Percentiles rank a stretch among this genome's conserved stretches.
Evolutionary conservation across 116 monocot genomes (phyloP).

Genomic region (Trichopus zeylanicus): DNA sequence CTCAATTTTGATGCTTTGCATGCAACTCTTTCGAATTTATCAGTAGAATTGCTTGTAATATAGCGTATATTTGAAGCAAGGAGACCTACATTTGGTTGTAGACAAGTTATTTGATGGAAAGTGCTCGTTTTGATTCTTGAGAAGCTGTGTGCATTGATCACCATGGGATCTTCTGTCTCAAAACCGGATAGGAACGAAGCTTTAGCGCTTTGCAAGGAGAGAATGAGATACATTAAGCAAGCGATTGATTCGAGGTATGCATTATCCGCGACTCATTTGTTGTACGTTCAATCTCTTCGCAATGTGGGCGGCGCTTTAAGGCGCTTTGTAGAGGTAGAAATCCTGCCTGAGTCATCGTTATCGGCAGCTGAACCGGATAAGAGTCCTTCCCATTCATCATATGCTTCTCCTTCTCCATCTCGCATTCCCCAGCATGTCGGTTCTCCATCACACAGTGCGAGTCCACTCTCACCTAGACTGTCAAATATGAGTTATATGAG

Average conservation of each 20-base stretch:
- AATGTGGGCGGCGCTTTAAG: conserved; percentile 50
- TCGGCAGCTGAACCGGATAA: conserved; percentile 45
- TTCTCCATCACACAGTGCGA: conserved; percentile 20
- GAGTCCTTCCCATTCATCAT: conserved; percentile 64
- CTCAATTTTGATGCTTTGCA: too few relatives aligned
- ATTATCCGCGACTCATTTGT: conserved; percentile 80
- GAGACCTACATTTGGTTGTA: background rate
- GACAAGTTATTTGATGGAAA: background rate
- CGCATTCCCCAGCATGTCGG: conserved; percentile 11
- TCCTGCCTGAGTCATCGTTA: conserved; percentile 26
- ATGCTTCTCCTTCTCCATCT: conserved; percentile 72
- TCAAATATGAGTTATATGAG: conserved; percentile 55
- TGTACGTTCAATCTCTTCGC: conserved; percentile 70
- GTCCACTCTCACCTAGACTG: conserved; percentile 24
- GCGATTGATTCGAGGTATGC: conserved; percentile 74
- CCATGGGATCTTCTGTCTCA: conserved; percentile 61
- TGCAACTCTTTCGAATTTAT: too few relatives aligned
- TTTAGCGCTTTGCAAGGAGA: conserved; percentile 47
- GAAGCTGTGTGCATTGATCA: background rate
- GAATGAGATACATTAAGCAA: conserved; percentile 48
- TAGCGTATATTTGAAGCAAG: background rate
- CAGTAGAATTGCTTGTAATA: too few relatives aligned
- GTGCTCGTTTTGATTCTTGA: background rate
- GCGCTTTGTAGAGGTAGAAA: conserved; percentile 51
- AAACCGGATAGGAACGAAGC: conserved; percentile 49